Base-by-base conservation (phyloP, 148 eudicot species). In the Fallopia convolvulus region DNA sequence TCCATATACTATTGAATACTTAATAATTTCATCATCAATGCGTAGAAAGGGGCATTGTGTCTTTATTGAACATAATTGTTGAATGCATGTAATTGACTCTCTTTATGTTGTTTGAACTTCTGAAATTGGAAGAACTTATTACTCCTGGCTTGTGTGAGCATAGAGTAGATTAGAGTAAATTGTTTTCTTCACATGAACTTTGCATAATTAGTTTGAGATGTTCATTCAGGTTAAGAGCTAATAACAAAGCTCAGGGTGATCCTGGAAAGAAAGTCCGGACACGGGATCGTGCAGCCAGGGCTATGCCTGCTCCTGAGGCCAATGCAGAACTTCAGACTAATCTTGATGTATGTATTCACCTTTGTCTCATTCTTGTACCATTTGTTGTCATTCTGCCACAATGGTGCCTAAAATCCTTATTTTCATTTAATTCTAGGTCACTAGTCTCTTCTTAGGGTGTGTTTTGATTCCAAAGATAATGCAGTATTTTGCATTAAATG, bases 261-360 rank as follows among this genome's bases (percentile, higher is more conserved):
- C 83, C 81, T 1, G 78, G 77, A 40, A 93, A 90, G 87, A 91
- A 88, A 85, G 44, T 83, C 74, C 86, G 97, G 18, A 1, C 88
- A 40, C 98, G 98, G 77, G 93, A 93, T 78, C 86, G 98, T 17
- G 78, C 81, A 63, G 84, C 78, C 15, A 83, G 94, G 76, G 90
- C 87, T 44, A 85, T 86, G 79, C 89, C 98, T 52, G 98, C 94
- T 80, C 98, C 98, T 74, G 94, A 90, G 82, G 98, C 98, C 83
- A 93, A 93, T 82, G 98, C 98, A 52, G 98, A 93, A 83, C 97
- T 93, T 72, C 98, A 91, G 79, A 78, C 94, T 75, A 93, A 93
- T 83, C 87, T 93, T 44, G 98, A 93, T 85, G 98, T 93, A 93
- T 79, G 97, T 80, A 21, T 76, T 68, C 52, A 46, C 21, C 30